Conservation (phyloP, 768 basidiomycete species). For the Cystobasidium tubakii region DNA sequence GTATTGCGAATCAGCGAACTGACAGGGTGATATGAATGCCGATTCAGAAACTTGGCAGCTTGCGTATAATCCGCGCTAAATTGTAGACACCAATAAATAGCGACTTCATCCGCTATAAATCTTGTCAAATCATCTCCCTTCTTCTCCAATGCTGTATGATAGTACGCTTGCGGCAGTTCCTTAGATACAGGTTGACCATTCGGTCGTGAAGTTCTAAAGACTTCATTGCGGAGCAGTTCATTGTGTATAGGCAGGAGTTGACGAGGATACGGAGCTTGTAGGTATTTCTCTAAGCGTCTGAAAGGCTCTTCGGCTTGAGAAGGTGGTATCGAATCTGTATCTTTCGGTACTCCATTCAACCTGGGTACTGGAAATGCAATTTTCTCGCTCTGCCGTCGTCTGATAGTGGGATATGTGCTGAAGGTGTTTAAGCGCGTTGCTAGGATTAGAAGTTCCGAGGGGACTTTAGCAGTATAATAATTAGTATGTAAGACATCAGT, state of each 20-base stretch:
- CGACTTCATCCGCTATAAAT: slow-evolving; percentile 21
- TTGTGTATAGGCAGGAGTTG: slow-evolving; percentile 12
- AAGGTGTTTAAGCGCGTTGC: neutral
- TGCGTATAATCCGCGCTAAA: neutral
- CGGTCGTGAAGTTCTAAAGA: neutral
- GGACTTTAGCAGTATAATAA: neutral
- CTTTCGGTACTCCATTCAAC: neutral
- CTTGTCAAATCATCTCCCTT: slow-evolving; percentile 19
- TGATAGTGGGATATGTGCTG: neutral
- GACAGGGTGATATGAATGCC: neutral
- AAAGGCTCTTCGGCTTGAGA: neutral
- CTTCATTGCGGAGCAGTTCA: slow-evolving; percentile 4
- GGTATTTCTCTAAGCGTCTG: neutral
- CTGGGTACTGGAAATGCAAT: neutral
- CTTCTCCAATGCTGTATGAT: slow-evolving; percentile 17
- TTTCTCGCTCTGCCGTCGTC: neutral
- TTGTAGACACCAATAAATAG: slow-evolving; percentile 1
- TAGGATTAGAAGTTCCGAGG: neutral
- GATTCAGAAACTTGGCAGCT: neutral
- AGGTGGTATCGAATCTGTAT: neutral
- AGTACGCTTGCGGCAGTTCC: neutral
- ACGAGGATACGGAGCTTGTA: slow-evolving; percentile 28
- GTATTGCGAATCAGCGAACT: neutral
- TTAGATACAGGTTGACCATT: neutral
- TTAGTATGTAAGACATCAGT: neutral